phyloP scores from a whole-genome alignment of 129 eudicot genomes.

The Ambrosia trifida region DNA sequence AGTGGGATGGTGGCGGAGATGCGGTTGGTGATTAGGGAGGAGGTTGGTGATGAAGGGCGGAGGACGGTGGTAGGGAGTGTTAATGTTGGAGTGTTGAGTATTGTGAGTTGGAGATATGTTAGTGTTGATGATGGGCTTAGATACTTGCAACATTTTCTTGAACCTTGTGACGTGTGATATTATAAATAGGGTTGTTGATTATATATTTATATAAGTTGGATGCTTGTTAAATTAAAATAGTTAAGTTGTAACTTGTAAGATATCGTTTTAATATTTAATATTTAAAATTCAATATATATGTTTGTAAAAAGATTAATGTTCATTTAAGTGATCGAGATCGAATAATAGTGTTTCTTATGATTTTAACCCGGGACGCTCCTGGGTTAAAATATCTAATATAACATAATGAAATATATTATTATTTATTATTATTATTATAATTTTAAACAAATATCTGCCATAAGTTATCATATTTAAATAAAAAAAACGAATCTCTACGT shows the following conservation, averaged over 20 bases:
- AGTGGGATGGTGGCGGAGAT: slow-evolving; percentile 80
- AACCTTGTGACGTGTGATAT: slow-evolving; percentile 30
- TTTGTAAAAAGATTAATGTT: too few relatives aligned
- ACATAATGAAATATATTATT: too few relatives aligned
- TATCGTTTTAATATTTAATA: too few relatives aligned
- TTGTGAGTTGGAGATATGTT: slow-evolving; percentile 74
- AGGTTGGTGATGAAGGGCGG: slow-evolving; percentile 51
- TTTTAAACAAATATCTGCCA: too few relatives aligned
- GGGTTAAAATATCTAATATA: too few relatives aligned
- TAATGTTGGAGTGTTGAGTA: slow-evolving; percentile 64
- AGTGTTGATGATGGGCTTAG: slow-evolving; percentile 63
- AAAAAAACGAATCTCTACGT: too few relatives aligned
- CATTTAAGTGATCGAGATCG: too few relatives aligned
- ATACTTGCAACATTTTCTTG: slow-evolving; percentile 76
- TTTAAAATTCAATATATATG: not conserved
- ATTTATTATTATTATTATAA: too few relatives aligned
- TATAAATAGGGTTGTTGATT: not conserved
- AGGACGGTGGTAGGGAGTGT: slow-evolving; percentile 57
- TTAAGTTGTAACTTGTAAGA: not conserved
- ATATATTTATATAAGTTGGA: not conserved
- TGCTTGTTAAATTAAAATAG: not conserved
- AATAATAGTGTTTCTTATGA: too few relatives aligned
- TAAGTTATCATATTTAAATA: too few relatives aligned
- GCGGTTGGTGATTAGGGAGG: slow-evolving; percentile 48
- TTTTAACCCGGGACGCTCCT: too few relatives aligned